Evolutionary conservation across 495 filamentous ascomycete species (phyloP), one percentile per base, ranked within the genome.

Genomic region (Penicillium mononematosum): DNA sequence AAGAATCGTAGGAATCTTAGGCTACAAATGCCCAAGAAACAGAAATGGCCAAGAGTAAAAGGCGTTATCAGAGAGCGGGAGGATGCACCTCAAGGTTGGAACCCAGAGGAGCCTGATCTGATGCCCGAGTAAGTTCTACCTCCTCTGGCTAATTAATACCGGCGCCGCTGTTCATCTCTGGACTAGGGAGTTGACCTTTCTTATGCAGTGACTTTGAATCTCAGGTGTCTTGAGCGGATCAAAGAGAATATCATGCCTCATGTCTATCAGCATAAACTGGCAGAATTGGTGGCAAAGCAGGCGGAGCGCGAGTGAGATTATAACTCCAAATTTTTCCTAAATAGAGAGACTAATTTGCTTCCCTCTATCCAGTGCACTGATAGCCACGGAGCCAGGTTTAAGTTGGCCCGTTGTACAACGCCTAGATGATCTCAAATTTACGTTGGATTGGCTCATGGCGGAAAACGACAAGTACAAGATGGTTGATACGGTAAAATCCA

Each of bases 211-310:
- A 63, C 47, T 32, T 46, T 9, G 53, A 60, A 41, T 50, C 57
- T 24, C 53, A 63, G 61, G 47, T 52, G 47, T 22, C 16, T 43
- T 1, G 57, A 56, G 27, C 31, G 61, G 14, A 59, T 63, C 14
- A 27, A 8, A 12, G 57, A 60, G 20, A 42, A 53, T 9, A 63
- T 63, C 20, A 49, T 57, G 57, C 61, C 61, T 34, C 44, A 56
- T 24, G 22, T 53, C 16, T 63, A 60, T 25, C 6, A 51, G 39
- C 8, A 11, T 14, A 53, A 34, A 10, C 11, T 60, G 31, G 14
- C 50, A 4, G 48, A 53, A 5, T 54, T 45, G 19, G 4, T 31
- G 45, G 34, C 43, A 9, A 11, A 16, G 10, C 25, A 44, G 25
- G 4, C 27, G 11, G 11, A 14, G n/a, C 34, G 36, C 20, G 1